Evolutionary conservation across 2,329 filamentous ascomycete genomes (phyloP), one percentile per base, ranked within the genome.

Genomic region (Calonectria naviculata): DNA sequence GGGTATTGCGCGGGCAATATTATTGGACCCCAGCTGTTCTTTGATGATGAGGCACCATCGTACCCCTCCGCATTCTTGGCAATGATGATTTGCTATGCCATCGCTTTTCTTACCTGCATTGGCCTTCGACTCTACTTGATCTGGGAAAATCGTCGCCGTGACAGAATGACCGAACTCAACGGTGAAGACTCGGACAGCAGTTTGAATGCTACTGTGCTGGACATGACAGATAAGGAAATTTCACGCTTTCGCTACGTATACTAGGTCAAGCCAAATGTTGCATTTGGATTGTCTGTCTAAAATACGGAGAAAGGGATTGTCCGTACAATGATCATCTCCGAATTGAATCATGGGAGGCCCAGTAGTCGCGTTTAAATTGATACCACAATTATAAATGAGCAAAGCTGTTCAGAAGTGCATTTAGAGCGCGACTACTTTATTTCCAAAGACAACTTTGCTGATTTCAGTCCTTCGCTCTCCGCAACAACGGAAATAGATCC

Each of bases 21-120:
- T 9, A 87, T 90, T 41, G 90, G 88, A 0, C 89, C 90, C 0
- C 89, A 91, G 76, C 85, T 91, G 3, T 92, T 92, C 82, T 82
- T 89, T 19, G 81, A 84, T n/a, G 81, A 80, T 49, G 89, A 93
- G 76, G 85, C 86, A 0, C 91, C 91, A 0, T 82, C 85, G 1
- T 94, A 93, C 78, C 85, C 88, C 49, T 90, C 89, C 42, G 91
- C 90, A 0, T 91, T 92, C 73, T 84, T 88, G 8, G 89, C 89
- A 3, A 90, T 92, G 74, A 85, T 93, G 65, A 87, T 89, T 5
- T 92, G 89, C 80, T 91, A 91, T 76, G 84, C 84, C 0, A 76
- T 88, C 24, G 82, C 89, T 61, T 84, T 90, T 1, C 44, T 85
- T 1, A 81, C 67, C 17, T 75, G 76, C 41, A 74, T 87, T 12